Evolutionary conservation across 305 asterid genomes (phyloP), one percentile per base, ranked within the genome.

Genomic region (Solanum hybrid): DNA sequence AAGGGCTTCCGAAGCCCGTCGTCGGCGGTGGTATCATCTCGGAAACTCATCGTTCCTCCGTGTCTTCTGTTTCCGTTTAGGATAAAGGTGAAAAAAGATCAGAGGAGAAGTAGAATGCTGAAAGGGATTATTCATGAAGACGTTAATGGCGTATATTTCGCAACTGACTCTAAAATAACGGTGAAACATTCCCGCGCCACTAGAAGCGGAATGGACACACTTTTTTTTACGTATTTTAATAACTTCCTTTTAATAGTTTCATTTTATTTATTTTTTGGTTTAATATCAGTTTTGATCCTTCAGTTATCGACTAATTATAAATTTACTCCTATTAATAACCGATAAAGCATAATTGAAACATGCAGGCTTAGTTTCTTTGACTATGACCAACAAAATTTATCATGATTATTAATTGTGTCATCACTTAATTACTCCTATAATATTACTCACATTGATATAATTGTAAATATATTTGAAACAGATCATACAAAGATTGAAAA

Each of bases 1-100:
- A 97, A 90, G 78, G 99, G 99, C 96, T 93, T 96, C 32, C 96
- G 94, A 69, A 94, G 91, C 92, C 95, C 98, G 92, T 95, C 99
- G 60, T 96, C 98, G 38, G 87, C 88, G 66, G 88, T 90, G 6
- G 64, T 77, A 37, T 95, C 97, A 2, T 93, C 94, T 80, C 93
- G 86, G 85, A 89, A 60, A 92, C 93, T 93, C 98, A 95, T 96
- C 79, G 90, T 78, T 84, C 12, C 26, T 42, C 37, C 71, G 64
- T 42, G 8, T 40, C 3, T 81, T 32, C 71, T 15, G 5, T 81
- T 81, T 42, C 69, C 75, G 42, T 84, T 15, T 51, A 6, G 40
- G 7, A n/a, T 19, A 36, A 26, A 42, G 29, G 11, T 69, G 76
- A 24, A 69, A 11, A 81, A 24, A 85, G 35, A 60, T 37, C 79